A percentile compares a stretch with the other conserved stretches of the same genome.
These are phyloP conservation scores for Hypoxylon trugodes DNA, from an alignment of 495 filamentous ascomycete genomes.

Conservation along the genomic window DNA sequence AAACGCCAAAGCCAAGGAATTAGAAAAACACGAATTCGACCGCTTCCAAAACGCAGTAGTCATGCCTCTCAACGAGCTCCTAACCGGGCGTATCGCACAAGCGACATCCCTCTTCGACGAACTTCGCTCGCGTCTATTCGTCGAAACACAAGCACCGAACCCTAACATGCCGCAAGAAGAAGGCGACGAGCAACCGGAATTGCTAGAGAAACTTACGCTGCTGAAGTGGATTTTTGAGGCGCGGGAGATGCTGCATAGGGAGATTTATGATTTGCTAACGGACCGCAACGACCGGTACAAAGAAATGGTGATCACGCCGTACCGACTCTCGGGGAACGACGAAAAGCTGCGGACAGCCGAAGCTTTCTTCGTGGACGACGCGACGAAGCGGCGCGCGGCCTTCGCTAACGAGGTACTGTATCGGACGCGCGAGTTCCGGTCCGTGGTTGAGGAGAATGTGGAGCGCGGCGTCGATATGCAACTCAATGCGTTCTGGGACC, in stretches of 20 bases:
- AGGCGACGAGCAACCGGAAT: slow-evolving; percentile 92
- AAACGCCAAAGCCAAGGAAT: slow-evolving; percentile 67
- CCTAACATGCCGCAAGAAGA: slow-evolving; percentile 90
- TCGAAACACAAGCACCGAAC: slow-evolving; percentile 72
- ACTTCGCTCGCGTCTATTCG: slow-evolving; percentile 73
- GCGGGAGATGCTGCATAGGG: slow-evolving; percentile 82
- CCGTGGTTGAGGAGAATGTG: slow-evolving; percentile 85
- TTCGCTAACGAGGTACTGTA: slow-evolving; percentile 72
- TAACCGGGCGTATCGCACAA: slow-evolving; percentile 68
- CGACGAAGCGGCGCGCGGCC: slow-evolving; percentile 67
- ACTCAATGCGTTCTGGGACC: slow-evolving; percentile 95
- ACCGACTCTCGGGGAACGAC: slow-evolving; percentile 71
- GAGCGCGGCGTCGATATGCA: slow-evolving; percentile 89
- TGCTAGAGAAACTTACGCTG: slow-evolving; percentile 91
- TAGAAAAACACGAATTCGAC: slow-evolving; percentile 77
- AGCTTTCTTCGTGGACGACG: slow-evolving; percentile 83
- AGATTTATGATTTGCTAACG: slow-evolving; percentile 81
- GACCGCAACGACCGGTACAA: slow-evolving; percentile 88
- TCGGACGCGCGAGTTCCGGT: slow-evolving; percentile 79
- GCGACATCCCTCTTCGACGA: slow-evolving; percentile 74
- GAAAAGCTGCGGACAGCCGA: slow-evolving; percentile 79
- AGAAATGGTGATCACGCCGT: slow-evolving; percentile 80
- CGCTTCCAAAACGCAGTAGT: slow-evolving; percentile 77
- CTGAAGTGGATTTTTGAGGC: slow-evolving; percentile 98
- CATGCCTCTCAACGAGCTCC: slow-evolving; percentile 76